These are phyloP conservation scores for Malassezia slooffiae DNA, from an alignment of 1,284 basidiomycete genomes.

Conservation along the genomic window DNA sequence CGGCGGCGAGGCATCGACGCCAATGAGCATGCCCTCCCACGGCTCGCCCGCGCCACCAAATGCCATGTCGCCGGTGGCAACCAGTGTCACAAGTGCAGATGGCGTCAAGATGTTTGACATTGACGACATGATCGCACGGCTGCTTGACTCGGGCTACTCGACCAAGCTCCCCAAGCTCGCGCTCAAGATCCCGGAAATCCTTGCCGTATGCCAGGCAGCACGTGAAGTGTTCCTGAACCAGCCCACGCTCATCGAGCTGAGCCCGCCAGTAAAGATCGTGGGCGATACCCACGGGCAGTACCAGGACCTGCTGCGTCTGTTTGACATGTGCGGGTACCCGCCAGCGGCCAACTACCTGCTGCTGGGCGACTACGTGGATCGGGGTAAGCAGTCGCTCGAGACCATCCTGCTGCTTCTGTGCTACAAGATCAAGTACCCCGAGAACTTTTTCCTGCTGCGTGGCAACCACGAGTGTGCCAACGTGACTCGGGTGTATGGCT, in stretches of 20 bases:
- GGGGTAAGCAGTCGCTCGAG: conserved; percentile 95
- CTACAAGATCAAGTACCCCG: conserved; percentile 95
- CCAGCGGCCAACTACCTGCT: conserved; percentile 96
- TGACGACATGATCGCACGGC: conserved; percentile 94
- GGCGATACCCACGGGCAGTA: conserved; percentile 99
- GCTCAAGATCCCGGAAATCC: conserved; percentile 93
- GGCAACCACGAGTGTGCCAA: conserved; percentile 99
- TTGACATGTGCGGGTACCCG: conserved; percentile 99
- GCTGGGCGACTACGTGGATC: conserved; percentile 95
- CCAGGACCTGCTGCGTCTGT: conserved; percentile 90
- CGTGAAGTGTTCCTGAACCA: conserved; percentile 92
- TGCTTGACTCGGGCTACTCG: conserved; percentile 92
- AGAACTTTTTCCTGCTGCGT: conserved; percentile 95
- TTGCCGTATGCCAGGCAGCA: conserved; percentile 87
- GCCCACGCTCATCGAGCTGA: conserved; percentile 92
- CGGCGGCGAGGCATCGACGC: too few species aligned
- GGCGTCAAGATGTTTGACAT: conserved; percentile 62
- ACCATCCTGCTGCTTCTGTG: conserved; percentile 91
- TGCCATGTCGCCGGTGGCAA: conserved; percentile 14
- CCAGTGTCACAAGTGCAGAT: conserved; percentile 16
- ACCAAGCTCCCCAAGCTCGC: conserved; percentile 96
- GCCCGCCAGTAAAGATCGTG: conserved; percentile 97
- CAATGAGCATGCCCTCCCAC: conserved; percentile 18
- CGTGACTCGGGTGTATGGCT: conserved; percentile 98
- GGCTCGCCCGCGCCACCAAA: conserved; percentile 14